phyloP scores from a whole-genome alignment of 108 stramenopile genomes.

The Chaetoceros tenuissimus region DNA sequence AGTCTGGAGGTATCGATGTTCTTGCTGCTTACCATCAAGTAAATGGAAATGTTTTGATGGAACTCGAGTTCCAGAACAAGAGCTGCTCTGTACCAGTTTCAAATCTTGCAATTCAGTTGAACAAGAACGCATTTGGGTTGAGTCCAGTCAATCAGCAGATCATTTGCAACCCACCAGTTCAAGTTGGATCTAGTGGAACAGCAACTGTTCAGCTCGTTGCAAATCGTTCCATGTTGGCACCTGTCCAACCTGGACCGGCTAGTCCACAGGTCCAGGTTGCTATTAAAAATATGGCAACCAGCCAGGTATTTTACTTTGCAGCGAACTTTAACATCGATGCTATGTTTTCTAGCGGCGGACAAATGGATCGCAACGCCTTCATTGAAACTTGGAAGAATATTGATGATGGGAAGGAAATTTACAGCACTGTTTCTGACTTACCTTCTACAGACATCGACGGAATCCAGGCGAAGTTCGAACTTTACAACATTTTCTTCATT shows the following conservation, averaged over 20 bases:
- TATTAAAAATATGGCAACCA: conserved; percentile 88
- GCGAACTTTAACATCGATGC: conserved; percentile 78
- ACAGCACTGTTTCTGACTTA: conserved; percentile 58
- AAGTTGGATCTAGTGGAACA: conserved; percentile 42
- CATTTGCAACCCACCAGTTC: conserved; percentile 65
- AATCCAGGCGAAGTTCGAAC: conserved; percentile 69
- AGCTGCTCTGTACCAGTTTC: conserved; percentile 54
- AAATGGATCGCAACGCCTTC: conserved; percentile 67
- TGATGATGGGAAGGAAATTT: conserved; percentile 86
- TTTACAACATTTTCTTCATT: conserved; percentile 80
- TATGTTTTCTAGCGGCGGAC: conserved; percentile 64
- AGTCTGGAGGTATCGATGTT: conserved; percentile 83
- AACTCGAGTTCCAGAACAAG: conserved; percentile 80
- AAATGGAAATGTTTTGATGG: conserved; percentile 59
- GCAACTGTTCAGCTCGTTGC: conserved; percentile 53
- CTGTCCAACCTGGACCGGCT: conserved; percentile 47
- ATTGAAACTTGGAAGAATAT: conserved; percentile 83
- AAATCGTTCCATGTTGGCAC: conserved; percentile 75
- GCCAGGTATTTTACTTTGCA: conserved; percentile 87
- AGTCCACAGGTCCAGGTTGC: conserved; percentile 84
- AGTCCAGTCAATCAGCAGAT: conserved; percentile 86
- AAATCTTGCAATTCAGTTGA: conserved; percentile 90
- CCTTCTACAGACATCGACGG: conserved; percentile 73
- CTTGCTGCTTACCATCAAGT: conserved; percentile 70
- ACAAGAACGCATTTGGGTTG: conserved; percentile 96